phyloP scores from a whole-genome alignment of 2,329 filamentous ascomycete genomes.

The Paecilomyces variotii region DNA sequence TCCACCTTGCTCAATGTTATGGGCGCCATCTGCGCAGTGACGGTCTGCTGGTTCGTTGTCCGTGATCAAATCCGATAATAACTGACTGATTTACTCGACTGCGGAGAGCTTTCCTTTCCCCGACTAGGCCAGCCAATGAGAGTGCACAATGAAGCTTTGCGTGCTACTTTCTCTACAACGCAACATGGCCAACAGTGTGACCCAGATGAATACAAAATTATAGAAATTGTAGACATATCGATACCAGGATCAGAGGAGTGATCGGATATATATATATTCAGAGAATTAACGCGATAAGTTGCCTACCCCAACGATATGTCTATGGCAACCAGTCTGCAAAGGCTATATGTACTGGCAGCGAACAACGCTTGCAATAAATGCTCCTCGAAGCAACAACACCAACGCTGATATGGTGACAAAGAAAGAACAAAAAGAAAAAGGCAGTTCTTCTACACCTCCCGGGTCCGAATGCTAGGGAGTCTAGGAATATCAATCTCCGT shows the following conservation, averaged over 20 bases:
- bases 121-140: background rate
- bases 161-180: background rate
- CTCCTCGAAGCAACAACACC: background rate
- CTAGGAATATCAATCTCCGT: slow-evolving; percentile 46
- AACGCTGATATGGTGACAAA: background rate
- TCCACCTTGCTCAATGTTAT: slow-evolving; percentile 27
- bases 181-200: background rate
- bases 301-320: background rate
- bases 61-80: background rate
- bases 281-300: background rate
- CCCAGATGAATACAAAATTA: background rate
- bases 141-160: background rate
- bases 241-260: background rate
- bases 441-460: slow-evolving; percentile 28
- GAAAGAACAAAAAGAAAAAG: background rate
- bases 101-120: background rate
- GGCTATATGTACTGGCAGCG: background rate
- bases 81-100: background rate
- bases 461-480: slow-evolving; percentile 29
- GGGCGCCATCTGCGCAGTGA: slow-evolving; percentile 23
- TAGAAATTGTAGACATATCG: too few relatives aligned
- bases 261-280: background rate
- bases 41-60: background rate
- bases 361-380: background rate
- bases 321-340: background rate